Evolutionary conservation across 306 rosid species (phyloP), one percentile per base, ranked within the genome.

Genomic region (Lotus japonicus): DNA sequence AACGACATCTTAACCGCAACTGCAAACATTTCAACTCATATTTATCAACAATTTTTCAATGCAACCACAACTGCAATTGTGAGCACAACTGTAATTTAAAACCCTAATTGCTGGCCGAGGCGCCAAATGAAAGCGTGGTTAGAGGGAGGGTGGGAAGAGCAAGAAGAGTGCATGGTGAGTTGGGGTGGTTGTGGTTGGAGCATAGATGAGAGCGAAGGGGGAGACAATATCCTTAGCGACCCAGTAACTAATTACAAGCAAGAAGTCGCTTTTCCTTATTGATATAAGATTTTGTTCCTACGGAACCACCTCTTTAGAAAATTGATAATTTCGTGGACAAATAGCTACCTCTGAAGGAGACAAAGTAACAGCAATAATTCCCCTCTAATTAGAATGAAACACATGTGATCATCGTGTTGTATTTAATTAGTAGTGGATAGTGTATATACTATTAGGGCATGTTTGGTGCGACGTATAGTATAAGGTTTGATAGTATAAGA

Each of bases 261-360:
- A 75, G 33, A 78, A 68, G 97, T 91, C 94, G 88, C 91, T 91
- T 88, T 91, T 79, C 81, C 94, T 86, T 91, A 18, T 75, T 81
- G 79, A 70, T 70, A 73, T 81, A 51, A 70, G 78, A 77, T 82
- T 85, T 82, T 63, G 76, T 77, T 84, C 72, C 83, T 81, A 91
- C 86, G 96, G 72, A 81, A 88, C 84, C 88, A 55, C 72, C 64
- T 66, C 55, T 43, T 70, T 77, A 26, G 60, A 72, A 61, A 64
- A 84, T 44, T 76, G 80, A 70, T 69, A 74, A 77, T 82, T 77
- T 72, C 75, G 81, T 61, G 53, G 66, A 73, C 56, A 72, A 84
- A 66, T 66, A 74, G 85, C 81, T 78, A 71, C 73, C 68, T 53
- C 49, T 74, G 90, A 90, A 69, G 63, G 77, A 53, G 95, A 88